Evolutionary conservation across 2,329 filamentous ascomycete genomes (phyloP), one percentile per base, ranked within the genome.

Genomic region (Xylaria sp.): DNA sequence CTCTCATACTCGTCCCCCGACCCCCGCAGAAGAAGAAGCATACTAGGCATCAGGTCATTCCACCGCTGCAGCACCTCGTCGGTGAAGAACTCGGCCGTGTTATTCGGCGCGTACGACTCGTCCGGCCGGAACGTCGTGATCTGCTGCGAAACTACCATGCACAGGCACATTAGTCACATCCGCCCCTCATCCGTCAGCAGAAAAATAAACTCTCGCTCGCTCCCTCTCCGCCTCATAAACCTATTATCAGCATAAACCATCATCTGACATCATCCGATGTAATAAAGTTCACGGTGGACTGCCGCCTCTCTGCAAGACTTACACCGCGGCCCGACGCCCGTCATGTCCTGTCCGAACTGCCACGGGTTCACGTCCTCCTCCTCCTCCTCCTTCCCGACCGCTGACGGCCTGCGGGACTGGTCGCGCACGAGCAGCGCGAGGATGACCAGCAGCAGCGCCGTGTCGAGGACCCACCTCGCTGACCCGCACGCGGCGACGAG

Each of bases 11-110:
- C 20, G 39, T 24, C 4, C 6, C 4, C 4, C 17, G 7, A 7
- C 6, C 7, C 1, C 34, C 17, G 16, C 9, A 22, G n/a, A n/a
- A 34, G 18, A 18, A 6, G 20, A 9, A 39, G 38, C 69, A 44
- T 63, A 75, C 73, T 61, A 4, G 74, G 74, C 70, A 77, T 68
- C 8, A 77, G 47, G 6, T 70, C 68, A 47, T 73, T 75, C 74
- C 74, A 76, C 41, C 63, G 66, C 4, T 61, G 65, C 24, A 75
- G 56, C 0, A 72, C 69, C 29, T 72, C 57, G n/a, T 73, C 62
- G 20, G 63, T 66, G 44, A 74, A 73, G 56, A 75, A 76, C n/a
- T 72, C 71, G 7, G 70, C 65, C 2, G 70, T 68, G 41, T 72
- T 68, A 11, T 71, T 69, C 2, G 74, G 74, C 18, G 72, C 72